Evolutionary conservation across 495 filamentous ascomycete species (phyloP).

Genomic region (Daldinia childiae): DNA sequence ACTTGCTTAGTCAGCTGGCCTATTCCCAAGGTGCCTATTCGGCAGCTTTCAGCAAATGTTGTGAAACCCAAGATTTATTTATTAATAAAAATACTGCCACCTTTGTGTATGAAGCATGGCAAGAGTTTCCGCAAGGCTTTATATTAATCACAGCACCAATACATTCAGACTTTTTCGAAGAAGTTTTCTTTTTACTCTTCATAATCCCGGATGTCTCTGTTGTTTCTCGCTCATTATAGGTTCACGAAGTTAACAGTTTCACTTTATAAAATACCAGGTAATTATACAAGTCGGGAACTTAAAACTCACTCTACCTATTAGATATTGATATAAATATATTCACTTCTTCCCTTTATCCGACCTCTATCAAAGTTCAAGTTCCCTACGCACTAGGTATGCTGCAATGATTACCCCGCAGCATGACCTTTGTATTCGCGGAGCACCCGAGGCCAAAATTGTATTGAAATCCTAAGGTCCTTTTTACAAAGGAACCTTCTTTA

Average conservation of each 20-base stretch:
- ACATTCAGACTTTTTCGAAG: neutral
- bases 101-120: neutral
- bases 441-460: neutral
- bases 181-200: neutral
- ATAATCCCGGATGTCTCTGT: neutral
- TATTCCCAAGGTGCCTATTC: neutral
- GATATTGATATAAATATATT: neutral
- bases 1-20: neutral
- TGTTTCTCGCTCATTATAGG: neutral
- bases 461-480: neutral
- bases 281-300: neutral
- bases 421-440: neutral
- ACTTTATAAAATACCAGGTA: neutral
- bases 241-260: neutral
- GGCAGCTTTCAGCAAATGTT: constrained; percentile 10
- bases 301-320: neutral
- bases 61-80: constrained; percentile 18
- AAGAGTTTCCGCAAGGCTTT: neutral
- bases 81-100: neutral
- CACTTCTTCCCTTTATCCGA: neutral
- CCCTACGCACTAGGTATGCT: neutral
- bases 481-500: neutral
- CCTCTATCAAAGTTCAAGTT: neutral
- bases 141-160: neutral
- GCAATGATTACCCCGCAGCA: neutral